A percentile compares a stretch with the other conserved stretches of the same genome.
Conservation (phyloP, 1,284 basidiomycete species). For the Peniophora sp. region DNA sequence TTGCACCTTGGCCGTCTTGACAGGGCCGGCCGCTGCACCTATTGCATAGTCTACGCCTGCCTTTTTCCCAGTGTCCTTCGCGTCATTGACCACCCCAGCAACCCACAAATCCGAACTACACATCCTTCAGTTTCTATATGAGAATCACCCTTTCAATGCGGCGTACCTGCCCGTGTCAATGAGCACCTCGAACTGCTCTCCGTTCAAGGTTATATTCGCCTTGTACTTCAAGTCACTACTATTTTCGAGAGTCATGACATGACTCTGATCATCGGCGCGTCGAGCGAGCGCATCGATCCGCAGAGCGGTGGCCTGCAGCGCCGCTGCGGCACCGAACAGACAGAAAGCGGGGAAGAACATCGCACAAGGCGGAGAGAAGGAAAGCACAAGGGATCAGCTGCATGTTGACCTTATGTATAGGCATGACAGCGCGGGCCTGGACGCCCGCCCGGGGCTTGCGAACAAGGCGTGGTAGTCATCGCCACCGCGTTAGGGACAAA, state of each 20-base stretch:
- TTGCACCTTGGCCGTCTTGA: conserved; percentile 43
- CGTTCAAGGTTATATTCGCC: not conserved
- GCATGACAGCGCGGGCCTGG: no score
- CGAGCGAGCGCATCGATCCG: not conserved
- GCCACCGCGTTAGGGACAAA: no score
- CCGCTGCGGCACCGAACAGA: not conserved
- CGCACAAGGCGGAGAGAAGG: not conserved
- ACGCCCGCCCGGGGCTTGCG: no score
- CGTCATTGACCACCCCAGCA: conserved; percentile 34
- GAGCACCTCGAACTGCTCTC: not conserved
- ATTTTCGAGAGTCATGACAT: not conserved
- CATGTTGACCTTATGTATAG: not conserved
- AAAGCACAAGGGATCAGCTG: not conserved
- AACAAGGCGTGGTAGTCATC: no score
- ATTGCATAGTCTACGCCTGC: conserved; percentile 42
- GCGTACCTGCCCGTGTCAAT: conserved; percentile 1
- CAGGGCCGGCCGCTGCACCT: conserved; percentile 38
- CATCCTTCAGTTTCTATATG: not conserved
- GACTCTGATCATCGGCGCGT: not conserved
- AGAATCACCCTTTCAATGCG: no score
- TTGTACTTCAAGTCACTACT: not conserved
- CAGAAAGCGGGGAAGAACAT: not conserved
- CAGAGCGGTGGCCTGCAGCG: not conserved
- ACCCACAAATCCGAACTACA: conserved; percentile 53
- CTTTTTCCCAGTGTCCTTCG: conserved; percentile 33